These are phyloP conservation scores for Colletotrichum tanaceti DNA, from an alignment of 2,329 filamentous ascomycete species.

Conservation along the genomic window DNA sequence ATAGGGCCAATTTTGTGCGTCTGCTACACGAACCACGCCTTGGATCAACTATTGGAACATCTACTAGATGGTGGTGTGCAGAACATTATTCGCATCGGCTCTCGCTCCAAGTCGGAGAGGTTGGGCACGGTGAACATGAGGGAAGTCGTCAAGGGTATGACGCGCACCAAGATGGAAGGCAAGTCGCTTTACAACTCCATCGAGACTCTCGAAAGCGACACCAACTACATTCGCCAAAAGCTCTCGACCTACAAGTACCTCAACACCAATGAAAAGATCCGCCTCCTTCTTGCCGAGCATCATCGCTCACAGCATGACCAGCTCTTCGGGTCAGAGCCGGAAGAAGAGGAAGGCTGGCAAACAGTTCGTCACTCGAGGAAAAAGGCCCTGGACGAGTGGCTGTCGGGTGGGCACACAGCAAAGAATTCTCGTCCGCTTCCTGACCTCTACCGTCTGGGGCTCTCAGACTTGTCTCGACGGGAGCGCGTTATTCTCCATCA, in stretches of 20 bases:
- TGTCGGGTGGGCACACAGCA: background rate
- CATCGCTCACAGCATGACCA: conserved; percentile 42
- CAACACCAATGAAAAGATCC: conserved; percentile 10
- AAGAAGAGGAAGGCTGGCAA: conserved; percentile 42
- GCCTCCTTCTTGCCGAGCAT: background rate
- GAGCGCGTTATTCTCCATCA: conserved; percentile 27
- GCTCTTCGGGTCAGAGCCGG: conserved; percentile 44
- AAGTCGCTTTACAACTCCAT: conserved; percentile 46
- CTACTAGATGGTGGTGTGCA: conserved; percentile 59
- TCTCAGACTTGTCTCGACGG: background rate
- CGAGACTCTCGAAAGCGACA: conserved; percentile 32
- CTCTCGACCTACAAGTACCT: background rate
- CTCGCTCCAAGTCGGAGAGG: conserved; percentile 64
- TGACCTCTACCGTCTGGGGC: background rate
- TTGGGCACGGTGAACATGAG: conserved; percentile 65
- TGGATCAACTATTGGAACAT: conserved; percentile 71
- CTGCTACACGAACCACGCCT: conserved; percentile 63
- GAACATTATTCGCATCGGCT: conserved; percentile 72
- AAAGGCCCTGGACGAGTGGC: conserved; percentile 4
- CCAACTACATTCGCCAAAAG: background rate
- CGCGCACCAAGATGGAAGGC: conserved; percentile 55
- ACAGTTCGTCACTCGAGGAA: conserved; percentile 39
- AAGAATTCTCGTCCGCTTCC: background rate
- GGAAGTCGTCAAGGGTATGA: conserved; percentile 46
- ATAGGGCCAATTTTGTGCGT: conserved; percentile 65